Conservation (phyloP, 106 monocot species). For the Gastrodia elata region DNA sequence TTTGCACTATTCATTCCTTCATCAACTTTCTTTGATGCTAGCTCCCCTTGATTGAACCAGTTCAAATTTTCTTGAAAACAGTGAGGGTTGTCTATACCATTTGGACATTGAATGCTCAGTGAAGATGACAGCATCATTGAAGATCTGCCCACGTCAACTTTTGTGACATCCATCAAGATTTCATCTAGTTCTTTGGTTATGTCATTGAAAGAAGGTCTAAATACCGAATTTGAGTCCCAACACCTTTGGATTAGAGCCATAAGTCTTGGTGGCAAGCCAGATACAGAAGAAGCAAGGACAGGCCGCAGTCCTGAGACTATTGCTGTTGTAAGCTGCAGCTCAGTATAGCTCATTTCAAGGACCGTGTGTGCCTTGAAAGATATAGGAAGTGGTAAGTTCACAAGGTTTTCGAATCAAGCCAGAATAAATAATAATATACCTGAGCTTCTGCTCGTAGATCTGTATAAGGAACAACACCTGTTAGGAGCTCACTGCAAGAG, state of each 20-base stretch:
- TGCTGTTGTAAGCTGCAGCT: conserved; percentile 84
- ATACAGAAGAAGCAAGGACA: conserved; percentile 30
- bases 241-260: conserved; percentile 59
- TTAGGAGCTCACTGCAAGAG: conserved; percentile 84
- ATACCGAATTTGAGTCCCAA: conserved; percentile 65
- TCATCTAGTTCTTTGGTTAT: conserved; percentile 44
- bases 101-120: conserved; percentile 8
- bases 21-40: conserved; percentile 18
- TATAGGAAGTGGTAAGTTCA: background rate
- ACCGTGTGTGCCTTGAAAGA: conserved; percentile 87
- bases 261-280: conserved; percentile 38
- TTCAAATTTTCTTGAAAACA: conserved; percentile 51
- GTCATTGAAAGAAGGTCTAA: conserved; percentile 62
- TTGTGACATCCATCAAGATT: conserved; percentile 23
- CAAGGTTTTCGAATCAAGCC: background rate
- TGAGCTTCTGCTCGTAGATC: conserved; percentile 89
- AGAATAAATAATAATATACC: conserved; percentile 32
- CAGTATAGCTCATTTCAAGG: conserved; percentile 97
- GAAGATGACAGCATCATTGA: conserved; percentile 8
- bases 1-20: conserved; percentile 8
- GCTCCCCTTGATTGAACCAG: conserved; percentile 70
- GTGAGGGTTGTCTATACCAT: background rate
- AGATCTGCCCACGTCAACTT: background rate
- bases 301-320: conserved; percentile 80
- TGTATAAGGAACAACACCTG: conserved; percentile 96